Conservation (phyloP, 2,329 filamentous ascomycete genomes). For the Apiospora kogelbergensis region DNA sequence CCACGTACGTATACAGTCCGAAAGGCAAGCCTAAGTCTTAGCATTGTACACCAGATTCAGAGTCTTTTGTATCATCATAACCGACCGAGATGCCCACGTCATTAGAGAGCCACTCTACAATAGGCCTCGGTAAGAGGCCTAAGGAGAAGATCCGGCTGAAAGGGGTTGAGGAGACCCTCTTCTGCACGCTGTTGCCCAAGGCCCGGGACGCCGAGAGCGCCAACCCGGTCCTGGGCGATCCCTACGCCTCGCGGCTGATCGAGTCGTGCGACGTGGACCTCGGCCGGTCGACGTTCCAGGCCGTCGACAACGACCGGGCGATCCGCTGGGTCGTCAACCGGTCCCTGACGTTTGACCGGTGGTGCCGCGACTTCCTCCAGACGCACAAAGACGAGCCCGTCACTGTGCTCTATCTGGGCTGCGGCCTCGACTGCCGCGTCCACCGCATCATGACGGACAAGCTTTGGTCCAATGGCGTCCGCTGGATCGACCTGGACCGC, state of each 20-base stretch:
- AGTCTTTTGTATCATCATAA: neutral
- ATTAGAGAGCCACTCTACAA: neutral
- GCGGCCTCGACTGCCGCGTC: neutral
- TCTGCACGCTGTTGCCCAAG: neutral
- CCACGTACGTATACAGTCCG: neutral
- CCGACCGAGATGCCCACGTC: neutral
- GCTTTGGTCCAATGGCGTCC: neutral
- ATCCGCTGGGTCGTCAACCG: conserved; percentile 1
- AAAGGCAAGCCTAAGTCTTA: neutral
- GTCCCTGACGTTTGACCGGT: conserved; percentile 4
- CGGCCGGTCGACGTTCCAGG: conserved; percentile 3
- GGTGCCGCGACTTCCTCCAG: conserved; percentile 10
- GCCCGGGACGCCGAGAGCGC: conserved; percentile 4
- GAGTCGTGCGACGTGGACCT: conserved; percentile 10
- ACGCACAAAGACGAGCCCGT: neutral
- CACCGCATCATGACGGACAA: neutral
- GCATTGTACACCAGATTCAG: neutral
- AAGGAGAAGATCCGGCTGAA: conserved; percentile 10
- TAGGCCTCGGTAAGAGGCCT: neutral
- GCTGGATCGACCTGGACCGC: neutral
- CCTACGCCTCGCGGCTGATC: conserved; percentile 8
- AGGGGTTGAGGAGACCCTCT: conserved; percentile 12
- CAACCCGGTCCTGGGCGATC: conserved; percentile 11
- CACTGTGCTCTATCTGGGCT: neutral
- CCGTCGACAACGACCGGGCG: conserved; percentile 8